These are phyloP conservation scores for Cordyceps tenuipes DNA, from an alignment of 2,329 filamentous ascomycete genomes.

Conservation along the genomic window DNA sequence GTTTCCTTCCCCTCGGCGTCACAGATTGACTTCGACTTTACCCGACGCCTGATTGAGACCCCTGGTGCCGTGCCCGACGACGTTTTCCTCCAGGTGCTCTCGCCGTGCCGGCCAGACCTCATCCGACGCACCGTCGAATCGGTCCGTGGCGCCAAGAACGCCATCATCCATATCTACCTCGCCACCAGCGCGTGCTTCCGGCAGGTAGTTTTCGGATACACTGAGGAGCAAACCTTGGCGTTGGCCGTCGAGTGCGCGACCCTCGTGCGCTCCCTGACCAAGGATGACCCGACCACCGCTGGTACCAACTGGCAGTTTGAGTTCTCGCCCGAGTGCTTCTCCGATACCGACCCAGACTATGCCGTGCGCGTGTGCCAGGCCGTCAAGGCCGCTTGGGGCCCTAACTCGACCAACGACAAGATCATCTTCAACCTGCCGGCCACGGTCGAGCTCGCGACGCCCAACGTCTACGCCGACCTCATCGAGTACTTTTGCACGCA, in stretches of 20 bases:
- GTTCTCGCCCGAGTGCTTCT: slow-evolving; percentile 84
- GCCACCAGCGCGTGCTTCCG: slow-evolving; percentile 96
- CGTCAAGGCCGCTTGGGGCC: slow-evolving; percentile 89
- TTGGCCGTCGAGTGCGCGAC: slow-evolving; percentile 80
- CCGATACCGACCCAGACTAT: slow-evolving; percentile 79
- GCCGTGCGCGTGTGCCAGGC: slow-evolving; percentile 79
- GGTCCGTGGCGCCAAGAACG: slow-evolving; percentile 82
- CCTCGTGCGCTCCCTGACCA: slow-evolving; percentile 82
- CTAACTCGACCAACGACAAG: slow-evolving; percentile 58
- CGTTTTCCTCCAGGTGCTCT: slow-evolving; percentile 85
- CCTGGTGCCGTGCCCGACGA: slow-evolving; percentile 78
- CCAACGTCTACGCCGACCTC: slow-evolving; percentile 86
- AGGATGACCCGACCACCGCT: slow-evolving; percentile 54
- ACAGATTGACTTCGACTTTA: slow-evolving; percentile 94
- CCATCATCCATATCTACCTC: slow-evolving; percentile 90
- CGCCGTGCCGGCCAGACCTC: slow-evolving; percentile 84
- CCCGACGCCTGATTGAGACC: slow-evolving; percentile 74
- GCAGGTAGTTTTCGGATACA: slow-evolving; percentile 79
- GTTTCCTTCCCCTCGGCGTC: slow-evolving; percentile 92
- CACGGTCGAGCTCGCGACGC: slow-evolving; percentile 90
- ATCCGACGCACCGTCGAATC: slow-evolving; percentile 86
- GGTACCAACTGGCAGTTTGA: slow-evolving; percentile 68
- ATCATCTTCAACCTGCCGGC: slow-evolving; percentile 97
- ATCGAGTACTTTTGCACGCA: slow-evolving; percentile 91
- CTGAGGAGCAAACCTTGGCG: slow-evolving; percentile 70